Conservation (phyloP, 129 eudicot genomes). For the Silybum marianum region DNA sequence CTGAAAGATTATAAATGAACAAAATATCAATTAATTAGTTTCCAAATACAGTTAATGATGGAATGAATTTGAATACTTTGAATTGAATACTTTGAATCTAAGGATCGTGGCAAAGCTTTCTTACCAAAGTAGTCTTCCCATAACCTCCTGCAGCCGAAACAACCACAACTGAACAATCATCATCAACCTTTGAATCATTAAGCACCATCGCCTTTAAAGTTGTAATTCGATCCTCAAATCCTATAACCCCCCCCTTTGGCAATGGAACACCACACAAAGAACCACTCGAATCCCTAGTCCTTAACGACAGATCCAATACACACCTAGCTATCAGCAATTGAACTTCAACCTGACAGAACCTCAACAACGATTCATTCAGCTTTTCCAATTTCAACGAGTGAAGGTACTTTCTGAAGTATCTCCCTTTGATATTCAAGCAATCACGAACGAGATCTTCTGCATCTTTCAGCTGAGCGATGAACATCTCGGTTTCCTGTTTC, state of each 20-base stretch:
- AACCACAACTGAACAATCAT: constrained; percentile 16
- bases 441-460: constrained; percentile 10
- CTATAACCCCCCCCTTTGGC: constrained; percentile 12
- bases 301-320: too few relatives aligned
- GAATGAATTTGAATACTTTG: neutral
- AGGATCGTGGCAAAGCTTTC: neutral
- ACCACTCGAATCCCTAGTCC: neutral
- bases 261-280: constrained; percentile 11
- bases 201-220: constrained; percentile 17
- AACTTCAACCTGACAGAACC: constrained; percentile 5
- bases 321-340: neutral
- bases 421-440: constrained; percentile 17
- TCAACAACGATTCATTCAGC: constrained; percentile 1
- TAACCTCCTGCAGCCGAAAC: constrained; percentile 19
- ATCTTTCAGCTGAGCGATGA: neutral
- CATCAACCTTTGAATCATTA: neutral
- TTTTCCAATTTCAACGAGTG: constrained; percentile 14
- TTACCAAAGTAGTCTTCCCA: constrained; percentile 19
- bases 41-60: too few relatives aligned
- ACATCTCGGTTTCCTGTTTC: constrained; percentile 8
- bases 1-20: neutral
- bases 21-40: neutral
- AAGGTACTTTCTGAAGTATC: neutral
- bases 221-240: constrained; percentile 23
- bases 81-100: neutral